These are phyloP conservation scores for Leccinum cinnamomeum DNA, from an alignment of 1,284 basidiomycete species.

Conservation along the genomic window DNA sequence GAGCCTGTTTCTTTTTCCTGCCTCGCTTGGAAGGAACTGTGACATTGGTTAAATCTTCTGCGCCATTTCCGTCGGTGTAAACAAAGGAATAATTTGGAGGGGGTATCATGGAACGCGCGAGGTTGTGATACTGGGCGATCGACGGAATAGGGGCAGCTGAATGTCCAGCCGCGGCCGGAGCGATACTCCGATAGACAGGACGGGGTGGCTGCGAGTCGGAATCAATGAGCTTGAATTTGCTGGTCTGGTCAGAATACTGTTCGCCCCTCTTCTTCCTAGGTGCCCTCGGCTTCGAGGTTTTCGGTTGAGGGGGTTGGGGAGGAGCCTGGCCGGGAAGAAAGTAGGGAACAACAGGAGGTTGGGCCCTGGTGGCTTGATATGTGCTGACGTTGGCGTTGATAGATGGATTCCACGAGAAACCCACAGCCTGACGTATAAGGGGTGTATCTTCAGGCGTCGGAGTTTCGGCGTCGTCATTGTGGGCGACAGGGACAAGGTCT, in stretches of 20 bases:
- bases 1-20: slow-evolving; percentile 16
- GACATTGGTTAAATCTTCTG: not conserved
- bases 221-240: slow-evolving; percentile 27
- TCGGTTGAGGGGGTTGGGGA: slow-evolving; percentile 24
- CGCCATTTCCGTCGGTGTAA: not conserved
- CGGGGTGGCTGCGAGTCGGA: slow-evolving; percentile 28
- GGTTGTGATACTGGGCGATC: not conserved
- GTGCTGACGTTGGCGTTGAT: slow-evolving; percentile 36
- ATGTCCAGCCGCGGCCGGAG: slow-evolving; percentile 9
- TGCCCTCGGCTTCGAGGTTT: slow-evolving; percentile 28
- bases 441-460: slow-evolving; percentile 47
- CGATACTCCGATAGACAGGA: slow-evolving; percentile 30
- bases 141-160: slow-evolving; percentile 9
- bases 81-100: not conserved
- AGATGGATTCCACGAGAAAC: slow-evolving; percentile 43
- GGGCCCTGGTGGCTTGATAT: slow-evolving; percentile 44
- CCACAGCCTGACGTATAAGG: slow-evolving; percentile 55
- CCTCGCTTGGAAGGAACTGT: slow-evolving; percentile 6
- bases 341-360: slow-evolving; percentile 25
- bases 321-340: slow-evolving; percentile 57
- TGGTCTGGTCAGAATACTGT: slow-evolving; percentile 28
- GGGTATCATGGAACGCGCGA: slow-evolving; percentile 11
- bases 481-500: slow-evolving; percentile 39
- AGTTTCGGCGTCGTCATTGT: slow-evolving; percentile 46
- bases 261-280: slow-evolving; percentile 26